A percentile compares a stretch with the other conserved stretches of the same genome.
Conservation (phyloP, 2,329 filamentous ascomycete species). For the Fonsecaea multimorphosa region DNA sequence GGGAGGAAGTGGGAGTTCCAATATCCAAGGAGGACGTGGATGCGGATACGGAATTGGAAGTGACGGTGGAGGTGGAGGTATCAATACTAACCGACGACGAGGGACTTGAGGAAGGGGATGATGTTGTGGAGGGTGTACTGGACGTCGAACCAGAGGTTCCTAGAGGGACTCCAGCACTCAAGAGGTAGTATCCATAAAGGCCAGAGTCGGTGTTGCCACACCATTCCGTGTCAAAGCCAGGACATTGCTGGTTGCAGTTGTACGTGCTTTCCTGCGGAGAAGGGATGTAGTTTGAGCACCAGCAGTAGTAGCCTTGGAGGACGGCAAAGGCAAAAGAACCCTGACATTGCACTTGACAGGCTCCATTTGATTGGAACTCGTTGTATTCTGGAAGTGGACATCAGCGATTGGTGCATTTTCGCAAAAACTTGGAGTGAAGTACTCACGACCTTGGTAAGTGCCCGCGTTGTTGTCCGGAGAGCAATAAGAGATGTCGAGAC, state of each 20-base stretch:
- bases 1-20: conserved; percentile 28
- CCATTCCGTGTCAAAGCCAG: conserved; percentile 54
- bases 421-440: neutral
- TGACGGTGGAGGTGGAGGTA: conserved; percentile 23
- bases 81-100: conserved; percentile 38
- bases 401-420: conserved; percentile 24
- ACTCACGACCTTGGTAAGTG: conserved; percentile 46
- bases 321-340: conserved; percentile 54
- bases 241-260: conserved; percentile 51
- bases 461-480: conserved; percentile 54
- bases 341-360: conserved; percentile 49
- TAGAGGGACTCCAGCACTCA: conserved; percentile 38
- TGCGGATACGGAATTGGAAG: conserved; percentile 24
- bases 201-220: conserved; percentile 51
- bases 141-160: conserved; percentile 35
- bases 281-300: conserved; percentile 57
- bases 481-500: conserved; percentile 49
- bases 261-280: conserved; percentile 44
- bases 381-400: conserved; percentile 43
- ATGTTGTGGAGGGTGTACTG: conserved; percentile 39
- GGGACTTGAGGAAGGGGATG: conserved; percentile 22
- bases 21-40: conserved; percentile 15
- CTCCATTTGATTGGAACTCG: conserved; percentile 55
- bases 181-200: conserved; percentile 53
- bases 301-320: conserved; percentile 54